A percentile compares a stretch with the other conserved stretches of the same genome.
phyloP scores from a whole-genome alignment of 2,329 filamentous ascomycete genomes.

The Verticillium longisporum region DNA sequence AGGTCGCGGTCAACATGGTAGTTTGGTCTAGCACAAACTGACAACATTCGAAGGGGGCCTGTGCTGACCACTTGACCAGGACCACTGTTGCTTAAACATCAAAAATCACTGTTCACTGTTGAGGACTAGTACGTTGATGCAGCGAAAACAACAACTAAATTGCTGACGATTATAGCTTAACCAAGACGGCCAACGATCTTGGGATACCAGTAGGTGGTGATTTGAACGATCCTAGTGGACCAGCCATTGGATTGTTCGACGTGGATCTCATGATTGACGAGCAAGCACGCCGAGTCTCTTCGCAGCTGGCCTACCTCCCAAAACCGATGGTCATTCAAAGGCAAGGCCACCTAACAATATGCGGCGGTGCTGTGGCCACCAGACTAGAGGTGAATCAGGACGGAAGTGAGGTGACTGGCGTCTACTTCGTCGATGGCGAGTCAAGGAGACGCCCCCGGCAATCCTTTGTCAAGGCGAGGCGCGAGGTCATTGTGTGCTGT shows the following conservation, averaged over 20 bases:
- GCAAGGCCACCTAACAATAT: conserved; percentile 17
- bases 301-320: conserved; percentile 19
- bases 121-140: conserved; percentile 10
- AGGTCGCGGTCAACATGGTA: conserved; percentile 18
- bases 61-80: conserved; percentile 1
- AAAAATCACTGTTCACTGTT: conserved; percentile 2
- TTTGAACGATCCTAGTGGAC: conserved; percentile 18
- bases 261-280: conserved; percentile 20
- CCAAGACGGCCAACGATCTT: conserved; percentile 16
- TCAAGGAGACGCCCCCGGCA: conserved; percentile 4
- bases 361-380: conserved; percentile 20
- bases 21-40: background rate
- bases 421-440: conserved; percentile 13
- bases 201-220: conserved; percentile 18
- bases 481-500: conserved; percentile 23
- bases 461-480: conserved; percentile 15
- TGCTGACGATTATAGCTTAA: conserved; percentile 9
- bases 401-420: conserved; percentile 14
- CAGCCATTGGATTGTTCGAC: conserved; percentile 19
- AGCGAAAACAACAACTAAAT: background rate
- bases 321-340: conserved; percentile 13
- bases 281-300: conserved; percentile 16
- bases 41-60: too few relatives aligned
- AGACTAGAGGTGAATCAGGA: conserved; percentile 16
- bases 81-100: conserved; percentile 12